These are phyloP conservation scores for Spraguea lophii DNA, from an alignment of 371 early-diverging fungal genomes.

Conservation along the genomic window DNA sequence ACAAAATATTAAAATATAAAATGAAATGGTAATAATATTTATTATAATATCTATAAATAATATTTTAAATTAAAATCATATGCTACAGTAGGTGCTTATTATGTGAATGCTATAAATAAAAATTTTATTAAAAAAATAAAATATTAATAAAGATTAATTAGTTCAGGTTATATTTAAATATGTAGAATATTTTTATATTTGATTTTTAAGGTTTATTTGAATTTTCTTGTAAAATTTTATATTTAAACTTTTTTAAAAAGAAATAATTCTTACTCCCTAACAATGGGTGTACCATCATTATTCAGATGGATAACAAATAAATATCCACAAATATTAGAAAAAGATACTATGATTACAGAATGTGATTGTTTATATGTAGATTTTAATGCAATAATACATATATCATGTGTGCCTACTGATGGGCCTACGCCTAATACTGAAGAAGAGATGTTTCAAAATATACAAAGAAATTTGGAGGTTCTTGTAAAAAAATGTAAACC, in stretches of 20 bases:
- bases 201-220: no score
- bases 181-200: no score
- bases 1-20: no score
- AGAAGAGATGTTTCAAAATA: slow-evolving; percentile 11
- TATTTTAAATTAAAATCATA: no score
- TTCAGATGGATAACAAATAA: slow-evolving; percentile 69
- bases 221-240: neutral
- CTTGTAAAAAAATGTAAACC: slow-evolving; percentile 72
- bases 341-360: slow-evolving; percentile 5
- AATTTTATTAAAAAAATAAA: no score
- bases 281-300: slow-evolving; percentile 49
- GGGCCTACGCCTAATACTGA: slow-evolving; percentile 9
- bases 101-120: no score
- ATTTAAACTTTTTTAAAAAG: neutral
- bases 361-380: slow-evolving; percentile 82
- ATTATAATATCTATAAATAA: no score
- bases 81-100: no score
- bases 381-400: slow-evolving; percentile 97
- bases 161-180: no score
- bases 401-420: slow-evolving; percentile 63
- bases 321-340: slow-evolving; percentile 62
- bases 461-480: slow-evolving; percentile 76
- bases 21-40: no score
- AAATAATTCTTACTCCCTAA: no score
- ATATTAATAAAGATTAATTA: no score